These are phyloP conservation scores for Paecilomyces formosus DNA, from an alignment of 2,329 filamentous ascomycete genomes.

Conservation along the genomic window DNA sequence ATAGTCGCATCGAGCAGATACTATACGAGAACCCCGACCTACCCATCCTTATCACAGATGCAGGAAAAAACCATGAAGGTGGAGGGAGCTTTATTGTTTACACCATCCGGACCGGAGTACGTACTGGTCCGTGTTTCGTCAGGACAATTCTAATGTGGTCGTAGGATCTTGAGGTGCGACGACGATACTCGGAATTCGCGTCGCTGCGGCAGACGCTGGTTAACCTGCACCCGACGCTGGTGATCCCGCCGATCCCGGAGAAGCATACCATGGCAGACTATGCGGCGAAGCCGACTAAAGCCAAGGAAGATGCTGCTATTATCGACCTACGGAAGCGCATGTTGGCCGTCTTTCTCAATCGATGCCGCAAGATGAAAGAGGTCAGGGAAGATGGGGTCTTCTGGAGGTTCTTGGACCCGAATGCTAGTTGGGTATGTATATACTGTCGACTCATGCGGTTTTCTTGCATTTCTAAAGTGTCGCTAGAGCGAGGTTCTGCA, in stretches of 20 bases:
- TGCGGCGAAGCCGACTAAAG: constrained; percentile 93
- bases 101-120: constrained; percentile 88
- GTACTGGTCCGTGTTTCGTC: constrained; percentile 13
- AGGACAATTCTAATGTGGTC: constrained; percentile 1
- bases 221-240: constrained; percentile 85
- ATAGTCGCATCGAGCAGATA: constrained; percentile 94
- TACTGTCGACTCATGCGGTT: background rate
- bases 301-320: constrained; percentile 94
- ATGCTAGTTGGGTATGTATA: constrained; percentile 83
- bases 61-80: constrained; percentile 89
- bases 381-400: constrained; percentile 89
- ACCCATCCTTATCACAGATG: constrained; percentile 85
- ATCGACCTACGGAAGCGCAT: constrained; percentile 96
- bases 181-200: constrained; percentile 93
- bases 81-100: constrained; percentile 94
- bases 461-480: constrained; percentile 15
- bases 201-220: constrained; percentile 84
- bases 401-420: constrained; percentile 96
- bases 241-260: constrained; percentile 95
- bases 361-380: constrained; percentile 86
- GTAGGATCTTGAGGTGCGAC: constrained; percentile 88
- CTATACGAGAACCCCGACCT: constrained; percentile 90
- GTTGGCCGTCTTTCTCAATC: constrained; percentile 89
- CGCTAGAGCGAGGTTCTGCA: constrained; percentile 83
- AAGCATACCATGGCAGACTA: constrained; percentile 99